These are phyloP conservation scores for Panaeolus cyanescens DNA, from an alignment of 768 basidiomycete genomes.

Conservation along the genomic window DNA sequence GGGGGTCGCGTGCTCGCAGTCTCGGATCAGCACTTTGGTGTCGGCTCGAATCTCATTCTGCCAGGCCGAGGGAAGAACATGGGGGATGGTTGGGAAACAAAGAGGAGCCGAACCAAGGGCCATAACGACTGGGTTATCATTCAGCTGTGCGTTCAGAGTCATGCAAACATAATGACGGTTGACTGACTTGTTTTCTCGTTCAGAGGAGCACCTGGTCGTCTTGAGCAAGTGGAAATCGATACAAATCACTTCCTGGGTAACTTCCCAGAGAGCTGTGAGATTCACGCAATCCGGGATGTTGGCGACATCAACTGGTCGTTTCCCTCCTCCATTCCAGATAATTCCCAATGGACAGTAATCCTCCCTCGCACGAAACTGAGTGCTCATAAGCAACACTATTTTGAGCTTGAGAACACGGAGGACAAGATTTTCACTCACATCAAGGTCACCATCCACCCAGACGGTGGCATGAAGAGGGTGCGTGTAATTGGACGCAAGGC, in stretches of 20 bases:
- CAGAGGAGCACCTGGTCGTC: slow-evolving; percentile 73
- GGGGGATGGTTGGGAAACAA: slow-evolving; percentile 99
- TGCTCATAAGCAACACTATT: slow-evolving; percentile 87
- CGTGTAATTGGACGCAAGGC: slow-evolving; percentile 70
- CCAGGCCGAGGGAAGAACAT: slow-evolving; percentile 94
- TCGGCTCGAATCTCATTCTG: slow-evolving; percentile 87
- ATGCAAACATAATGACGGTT: background rate
- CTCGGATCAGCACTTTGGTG: slow-evolving; percentile 95
- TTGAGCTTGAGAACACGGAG: slow-evolving; percentile 73
- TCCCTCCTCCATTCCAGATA: slow-evolving; percentile 31
- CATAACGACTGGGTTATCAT: slow-evolving; percentile 94
- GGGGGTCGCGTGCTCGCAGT: slow-evolving; percentile 83
- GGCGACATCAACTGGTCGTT: slow-evolving; percentile 35
- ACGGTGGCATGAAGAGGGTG: slow-evolving; percentile 95
- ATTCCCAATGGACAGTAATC: slow-evolving; percentile 70
- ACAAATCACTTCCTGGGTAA: slow-evolving; percentile 97
- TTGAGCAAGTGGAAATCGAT: slow-evolving; percentile 87
- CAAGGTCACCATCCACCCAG: slow-evolving; percentile 87
- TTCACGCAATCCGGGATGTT: slow-evolving; percentile 57
- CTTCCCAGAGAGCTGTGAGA: slow-evolving; percentile 86
- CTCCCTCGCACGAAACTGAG: slow-evolving; percentile 81
- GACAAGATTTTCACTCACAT: slow-evolving; percentile 76
- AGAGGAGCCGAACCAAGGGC: slow-evolving; percentile 73
- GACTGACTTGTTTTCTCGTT: slow-evolving; percentile 6
- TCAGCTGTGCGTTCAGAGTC: slow-evolving; percentile 63